Base-by-base conservation (phyloP, 1,284 basidiomycete species). In the Trichosporon ovoides region DNA sequence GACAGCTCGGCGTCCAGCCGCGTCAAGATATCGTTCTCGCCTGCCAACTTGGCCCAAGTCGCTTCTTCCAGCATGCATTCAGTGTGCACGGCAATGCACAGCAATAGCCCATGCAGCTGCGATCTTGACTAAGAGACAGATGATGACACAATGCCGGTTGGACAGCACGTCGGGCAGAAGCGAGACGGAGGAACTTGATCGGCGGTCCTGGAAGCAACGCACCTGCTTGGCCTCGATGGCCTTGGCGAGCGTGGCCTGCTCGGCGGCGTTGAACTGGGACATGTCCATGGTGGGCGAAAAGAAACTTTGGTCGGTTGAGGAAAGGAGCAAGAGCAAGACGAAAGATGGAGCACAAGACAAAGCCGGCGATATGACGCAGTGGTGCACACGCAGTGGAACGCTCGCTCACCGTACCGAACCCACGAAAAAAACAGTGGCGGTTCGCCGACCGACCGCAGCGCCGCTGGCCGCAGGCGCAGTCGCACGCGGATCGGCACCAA, bases 181-280 rank as follows among this genome's bases (percentile, higher is more conserved):
- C 35, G 28, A 50, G 7, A 2, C 52, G 20, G 24, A 13, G 11
- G 37, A 28, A 24, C 38, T 14, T n/a, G 28, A 33, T 36, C 20
- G 37, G 37, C 24, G 36, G 28, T 31, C 28, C 28, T 14, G 18
- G 16, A 16, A n/a, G 24, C 20, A 22, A 68, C 80, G 54, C 61
- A 87, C 91, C 86, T 95, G 92, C 81, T 89, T 92, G 81, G 89
- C 90, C 81, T 95, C 92, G 62, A 96, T 91, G 72, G 93, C 63
- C 63, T 74, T 88, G 60, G 84, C 86, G 87, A 94, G 89, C 75
- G 91, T 89, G 22, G 88, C 88, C 83, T 92, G 90, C 77, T 93
- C 91, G 68, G 88, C 84, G 46, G 84, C 74, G 77, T 86, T 91
- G 79, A 93, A 85, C 67, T 84, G 81, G 66, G 88, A 90, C 73